Evolutionary conservation across 441 rosid species (phyloP), one percentile per base, ranked within the genome.

Genomic region (Manihot esculenta): DNA sequence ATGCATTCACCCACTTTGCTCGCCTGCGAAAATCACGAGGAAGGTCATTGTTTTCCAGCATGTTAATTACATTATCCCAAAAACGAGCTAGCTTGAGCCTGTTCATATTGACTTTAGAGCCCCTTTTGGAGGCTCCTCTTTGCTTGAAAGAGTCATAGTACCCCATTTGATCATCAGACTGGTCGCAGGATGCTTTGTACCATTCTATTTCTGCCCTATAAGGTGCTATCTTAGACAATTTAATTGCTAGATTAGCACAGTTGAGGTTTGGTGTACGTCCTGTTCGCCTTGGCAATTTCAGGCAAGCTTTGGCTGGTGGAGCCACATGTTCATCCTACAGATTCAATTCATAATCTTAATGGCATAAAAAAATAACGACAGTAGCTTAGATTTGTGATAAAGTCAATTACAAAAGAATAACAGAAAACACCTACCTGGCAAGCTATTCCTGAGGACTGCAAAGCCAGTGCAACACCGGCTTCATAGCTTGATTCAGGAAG

Each of bases 121-220:
- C 92, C 47, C 88, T 82, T 74, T 7, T 82, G 0, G 84, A 79
- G 35, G 83, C 76, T 48, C 76, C 81, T 27, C 81, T 81, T 3
- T 24, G 72, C 85, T 86, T 94, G 77, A 87, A 94, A 27, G 83
- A 76, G 58, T 94, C 98, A 13, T 91, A 91, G 83, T 94, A 91
- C 7, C 98, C 90, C 49, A 85, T 77, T 64, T 87, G 81, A 59
- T 84, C 85, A 26, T 76, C 74, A 0, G 88, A 82, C 45, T 62
- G 81, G 18, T 91, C 92, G 13, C 92, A 91, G 5, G 72, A 62
- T 1, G 72, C 78, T 74, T 86, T 84, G 66, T 88, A 91, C 94
- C 93, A 93, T 62, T 93, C 87, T 51, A 93, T 85, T 59, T 87
- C 84, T 2, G 78, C 87, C 62, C 92, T 82, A 64, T 80, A 82